These are phyloP conservation scores for Hanseniaspora hatyaiensis DNA, from an alignment of 805 yeast genomes.

Conservation along the genomic window DNA sequence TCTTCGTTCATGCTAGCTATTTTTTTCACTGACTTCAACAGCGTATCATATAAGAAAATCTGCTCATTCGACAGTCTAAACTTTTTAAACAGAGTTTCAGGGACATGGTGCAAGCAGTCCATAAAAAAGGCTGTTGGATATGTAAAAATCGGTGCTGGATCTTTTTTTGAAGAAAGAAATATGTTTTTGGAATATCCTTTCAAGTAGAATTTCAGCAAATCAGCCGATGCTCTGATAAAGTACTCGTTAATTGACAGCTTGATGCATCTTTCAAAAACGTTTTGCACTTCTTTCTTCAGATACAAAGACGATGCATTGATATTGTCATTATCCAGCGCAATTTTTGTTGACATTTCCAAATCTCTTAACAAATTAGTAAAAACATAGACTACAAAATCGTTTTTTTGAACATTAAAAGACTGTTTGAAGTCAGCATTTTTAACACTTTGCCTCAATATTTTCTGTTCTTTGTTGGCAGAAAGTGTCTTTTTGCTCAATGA, in stretches of 20 bases:
- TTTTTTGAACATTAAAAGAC: neutral
- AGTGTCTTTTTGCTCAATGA: neutral
- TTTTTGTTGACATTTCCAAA: neutral
- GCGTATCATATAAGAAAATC: neutral
- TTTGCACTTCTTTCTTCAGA: neutral
- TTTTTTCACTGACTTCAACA: neutral
- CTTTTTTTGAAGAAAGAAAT: neutral
- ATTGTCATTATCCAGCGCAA: neutral
- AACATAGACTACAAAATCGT: neutral
- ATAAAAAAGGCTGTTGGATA: neutral
- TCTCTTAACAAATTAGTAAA: neutral
- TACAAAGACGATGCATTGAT: neutral
- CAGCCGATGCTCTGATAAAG: neutral
- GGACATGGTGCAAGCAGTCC: too few species aligned
- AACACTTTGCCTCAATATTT: too few species aligned
- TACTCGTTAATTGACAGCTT: neutral
- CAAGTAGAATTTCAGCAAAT: neutral
- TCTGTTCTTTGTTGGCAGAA: neutral
- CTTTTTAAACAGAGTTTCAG: neutral
- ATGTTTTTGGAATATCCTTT: neutral
- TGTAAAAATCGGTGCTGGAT: too few species aligned
- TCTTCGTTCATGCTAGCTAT: neutral
- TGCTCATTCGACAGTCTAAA: neutral
- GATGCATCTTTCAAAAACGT: neutral
- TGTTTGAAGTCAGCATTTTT: neutral